Base-by-base conservation (phyloP, 139 green algal genomes). In the Chlorella sp. region DNA sequence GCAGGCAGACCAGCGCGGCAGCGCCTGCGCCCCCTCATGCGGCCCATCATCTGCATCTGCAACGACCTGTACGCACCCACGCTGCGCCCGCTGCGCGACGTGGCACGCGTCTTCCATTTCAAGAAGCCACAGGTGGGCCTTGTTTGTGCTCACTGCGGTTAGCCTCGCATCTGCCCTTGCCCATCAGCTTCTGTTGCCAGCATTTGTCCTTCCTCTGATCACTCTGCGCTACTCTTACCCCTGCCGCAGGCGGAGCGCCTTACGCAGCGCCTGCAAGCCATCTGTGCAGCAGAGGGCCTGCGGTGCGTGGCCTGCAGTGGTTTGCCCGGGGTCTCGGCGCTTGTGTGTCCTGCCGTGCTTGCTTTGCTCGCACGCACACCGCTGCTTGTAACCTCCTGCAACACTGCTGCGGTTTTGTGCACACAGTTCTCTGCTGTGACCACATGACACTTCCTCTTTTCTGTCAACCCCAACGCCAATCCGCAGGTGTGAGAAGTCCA, bases 11-110 rank as follows among this genome's bases (percentile, higher is more conserved):
- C 75, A 82, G 81, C 78, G 13, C 74, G 69, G 73, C 81, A 83
- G 38, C 69, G 32, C 28, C 56, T 85, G 32, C 72, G 86, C 30
- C 89, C 89, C 7, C 90, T 98, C 72, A 63, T 65, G 38, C 90
- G 95, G 1, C 96, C 98, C 69, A 92, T 99, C 85, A 99, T 99
- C 79, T 96, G 91, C 88, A 98, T 99, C 73, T 98, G 94, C 92
- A 99, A 99, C 88, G 97, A 99, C 88, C 88, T 98, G 72, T 98
- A 98, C 78, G 94, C 94, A 5, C 94, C 97, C 13, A 92, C 92
- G 32, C 92, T 99, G 82, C 86, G 95, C 28, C 95, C 94, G 32
- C 92, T 99, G 78, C 85, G 95, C 0, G 91, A 96, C 6, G 90
- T 96, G 25, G 96, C 96, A 28, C 86, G 87, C 23, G 87, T 98